These are phyloP conservation scores for Intubia oerlemansii DNA, from an alignment of 2,329 filamentous ascomycete species.

Conservation along the genomic window DNA sequence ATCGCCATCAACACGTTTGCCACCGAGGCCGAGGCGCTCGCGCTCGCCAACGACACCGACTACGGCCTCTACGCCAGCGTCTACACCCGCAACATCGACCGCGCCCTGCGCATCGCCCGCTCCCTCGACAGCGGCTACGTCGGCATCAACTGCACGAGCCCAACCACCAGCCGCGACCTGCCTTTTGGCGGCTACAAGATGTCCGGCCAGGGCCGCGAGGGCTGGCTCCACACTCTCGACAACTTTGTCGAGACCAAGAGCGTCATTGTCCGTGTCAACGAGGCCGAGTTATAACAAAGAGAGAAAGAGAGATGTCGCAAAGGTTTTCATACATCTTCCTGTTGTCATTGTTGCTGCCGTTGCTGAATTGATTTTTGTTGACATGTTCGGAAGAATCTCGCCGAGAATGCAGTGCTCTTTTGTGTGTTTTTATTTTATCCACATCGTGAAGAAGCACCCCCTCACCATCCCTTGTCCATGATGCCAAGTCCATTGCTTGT, in stretches of 20 bases:
- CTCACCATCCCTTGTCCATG: neutral
- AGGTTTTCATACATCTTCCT: neutral
- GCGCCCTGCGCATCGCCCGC: constrained; percentile 15
- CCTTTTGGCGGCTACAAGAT: constrained; percentile 20
- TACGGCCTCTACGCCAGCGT: constrained; percentile 30
- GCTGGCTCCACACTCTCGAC: constrained; percentile 14
- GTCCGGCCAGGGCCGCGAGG: constrained; percentile 16
- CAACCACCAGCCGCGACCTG: constrained; percentile 14
- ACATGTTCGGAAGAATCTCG: no score
- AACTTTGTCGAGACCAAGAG: constrained; percentile 13
- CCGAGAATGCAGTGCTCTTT: no score
- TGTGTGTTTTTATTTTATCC: neutral
- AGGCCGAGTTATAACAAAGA: neutral
- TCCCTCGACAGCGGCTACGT: constrained; percentile 32
- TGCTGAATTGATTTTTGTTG: neutral
- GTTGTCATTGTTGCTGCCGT: neutral
- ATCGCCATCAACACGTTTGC: constrained; percentile 28
- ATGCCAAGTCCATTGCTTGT: neutral
- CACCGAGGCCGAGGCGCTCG: constrained; percentile 25
- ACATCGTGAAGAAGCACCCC: neutral
- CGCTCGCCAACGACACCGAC: constrained; percentile 26
- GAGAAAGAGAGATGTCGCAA: neutral
- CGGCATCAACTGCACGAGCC: constrained; percentile 25
- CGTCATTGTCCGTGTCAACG: neutral
- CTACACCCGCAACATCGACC: constrained; percentile 26